A percentile compares a stretch with the other conserved stretches of the same genome.
Evolutionary conservation across 116 monocot species (phyloP).

Genomic region (Cymodocea nodosa): DNA sequence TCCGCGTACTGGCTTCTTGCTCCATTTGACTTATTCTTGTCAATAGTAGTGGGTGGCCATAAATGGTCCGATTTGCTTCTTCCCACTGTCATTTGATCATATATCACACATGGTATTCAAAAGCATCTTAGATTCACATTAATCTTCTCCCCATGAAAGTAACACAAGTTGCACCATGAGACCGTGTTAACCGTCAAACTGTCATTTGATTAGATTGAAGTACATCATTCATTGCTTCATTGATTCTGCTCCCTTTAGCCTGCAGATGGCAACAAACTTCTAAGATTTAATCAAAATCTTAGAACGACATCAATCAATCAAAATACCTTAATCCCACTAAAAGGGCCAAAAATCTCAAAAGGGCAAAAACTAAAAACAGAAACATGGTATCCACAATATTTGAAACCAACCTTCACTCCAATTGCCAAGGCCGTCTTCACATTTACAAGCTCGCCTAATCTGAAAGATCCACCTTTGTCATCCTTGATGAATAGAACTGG

Average conservation of each 20-base stretch:
- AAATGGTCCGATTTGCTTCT: too few relatives aligned
- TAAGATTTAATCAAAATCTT: background rate
- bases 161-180: background rate
- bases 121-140: background rate
- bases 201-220: background rate
- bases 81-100: too few relatives aligned
- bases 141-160: background rate
- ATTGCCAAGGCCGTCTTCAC: constrained; percentile 72
- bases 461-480: constrained; percentile 53
- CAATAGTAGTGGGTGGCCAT: too few relatives aligned
- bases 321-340: too few relatives aligned
- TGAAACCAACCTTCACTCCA: constrained; percentile 58
- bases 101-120: background rate
- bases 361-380: background rate
- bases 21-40: too few relatives aligned
- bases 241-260: constrained; percentile 4
- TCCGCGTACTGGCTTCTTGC: too few relatives aligned
- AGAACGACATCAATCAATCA: background rate
- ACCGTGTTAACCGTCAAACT: background rate
- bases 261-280: background rate
- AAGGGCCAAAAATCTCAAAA: too few relatives aligned
- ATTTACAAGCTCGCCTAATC: constrained; percentile 74
- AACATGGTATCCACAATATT: background rate
- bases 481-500: constrained; percentile 64
- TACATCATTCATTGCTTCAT: constrained; percentile 3